Conservation (phyloP, 2,329 filamentous ascomycete genomes). For the Penicillium sp. region DNA sequence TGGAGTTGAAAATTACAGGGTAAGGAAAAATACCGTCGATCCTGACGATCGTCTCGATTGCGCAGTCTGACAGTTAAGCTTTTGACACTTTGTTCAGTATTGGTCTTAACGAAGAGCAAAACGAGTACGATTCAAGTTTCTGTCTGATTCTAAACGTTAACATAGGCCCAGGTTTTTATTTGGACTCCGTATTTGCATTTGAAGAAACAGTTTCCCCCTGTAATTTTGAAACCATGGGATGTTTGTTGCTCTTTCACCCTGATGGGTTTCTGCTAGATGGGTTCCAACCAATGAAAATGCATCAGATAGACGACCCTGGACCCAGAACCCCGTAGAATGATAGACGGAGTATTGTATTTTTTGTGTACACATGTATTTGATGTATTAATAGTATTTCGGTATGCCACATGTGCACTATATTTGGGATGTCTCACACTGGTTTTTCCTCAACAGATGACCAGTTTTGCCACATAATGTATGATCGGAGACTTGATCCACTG, state of each 20-base stretch:
- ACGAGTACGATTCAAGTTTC: neutral
- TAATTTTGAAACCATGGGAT: neutral
- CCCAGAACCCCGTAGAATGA: constrained; percentile 1
- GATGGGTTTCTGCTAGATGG: neutral
- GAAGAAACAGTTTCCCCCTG: neutral
- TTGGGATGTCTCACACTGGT: constrained; percentile 9
- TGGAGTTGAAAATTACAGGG: constrained; percentile 9
- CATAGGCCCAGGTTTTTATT: neutral
- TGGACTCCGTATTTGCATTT: neutral
- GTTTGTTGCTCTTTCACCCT: constrained; percentile 10
- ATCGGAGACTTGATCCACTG: constrained; percentile 3
- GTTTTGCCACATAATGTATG: constrained; percentile 3
- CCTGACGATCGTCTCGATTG: constrained; percentile 4
- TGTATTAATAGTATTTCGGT: neutral
- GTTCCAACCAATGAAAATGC: neutral
- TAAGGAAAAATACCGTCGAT: constrained; percentile 8
- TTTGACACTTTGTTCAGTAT: neutral
- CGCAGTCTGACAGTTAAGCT: constrained; percentile 1
- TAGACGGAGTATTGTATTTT: neutral
- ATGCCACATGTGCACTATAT: constrained; percentile 3
- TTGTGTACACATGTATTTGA: neutral
- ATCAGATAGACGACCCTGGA: neutral
- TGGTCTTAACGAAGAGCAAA: neutral
- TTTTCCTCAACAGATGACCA: constrained; percentile 3
- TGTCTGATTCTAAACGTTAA: neutral